These are phyloP conservation scores for Podila epicladia DNA, from an alignment of 192 early-diverging fungal genomes.

Conservation along the genomic window DNA sequence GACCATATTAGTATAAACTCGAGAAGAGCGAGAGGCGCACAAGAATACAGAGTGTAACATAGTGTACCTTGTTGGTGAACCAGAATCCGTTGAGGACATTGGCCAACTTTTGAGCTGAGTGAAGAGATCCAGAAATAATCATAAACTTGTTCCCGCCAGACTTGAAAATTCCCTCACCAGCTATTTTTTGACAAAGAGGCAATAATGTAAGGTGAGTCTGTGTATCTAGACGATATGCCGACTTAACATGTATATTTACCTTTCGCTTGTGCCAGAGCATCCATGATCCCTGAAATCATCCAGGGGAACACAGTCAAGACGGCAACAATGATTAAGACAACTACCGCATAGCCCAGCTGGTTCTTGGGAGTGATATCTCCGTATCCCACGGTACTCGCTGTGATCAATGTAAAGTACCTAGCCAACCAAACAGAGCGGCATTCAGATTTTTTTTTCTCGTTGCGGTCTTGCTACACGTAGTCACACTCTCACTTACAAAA, in stretches of 20 bases:
- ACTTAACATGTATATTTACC: slow-evolving; percentile 1
- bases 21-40: not conserved
- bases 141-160: slow-evolving; percentile 55
- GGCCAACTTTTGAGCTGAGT: slow-evolving; percentile 52
- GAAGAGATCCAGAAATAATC: slow-evolving; percentile 57
- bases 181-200: slow-evolving; percentile 2
- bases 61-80: slow-evolving; percentile 47
- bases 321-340: slow-evolving; percentile 66
- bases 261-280: slow-evolving; percentile 48
- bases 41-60: not conserved
- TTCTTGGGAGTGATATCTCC: slow-evolving; percentile 74
- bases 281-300: slow-evolving; percentile 59
- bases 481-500: slow-evolving; percentile 23
- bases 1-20: not conserved
- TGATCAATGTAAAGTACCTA: slow-evolving; percentile 72
- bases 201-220: not conserved
- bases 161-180: slow-evolving; percentile 51
- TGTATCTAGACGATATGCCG: not conserved
- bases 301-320: slow-evolving; percentile 68
- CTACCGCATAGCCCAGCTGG: slow-evolving; percentile 63
- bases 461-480: too few relatives aligned
- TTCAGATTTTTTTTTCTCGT: too few relatives aligned
- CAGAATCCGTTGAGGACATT: slow-evolving; percentile 51
- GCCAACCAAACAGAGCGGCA: too few relatives aligned
- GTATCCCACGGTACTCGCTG: slow-evolving; percentile 77